Evolutionary conservation across 2,329 filamentous ascomycete species (phyloP).

Genomic region (Aspergillus sp.): DNA sequence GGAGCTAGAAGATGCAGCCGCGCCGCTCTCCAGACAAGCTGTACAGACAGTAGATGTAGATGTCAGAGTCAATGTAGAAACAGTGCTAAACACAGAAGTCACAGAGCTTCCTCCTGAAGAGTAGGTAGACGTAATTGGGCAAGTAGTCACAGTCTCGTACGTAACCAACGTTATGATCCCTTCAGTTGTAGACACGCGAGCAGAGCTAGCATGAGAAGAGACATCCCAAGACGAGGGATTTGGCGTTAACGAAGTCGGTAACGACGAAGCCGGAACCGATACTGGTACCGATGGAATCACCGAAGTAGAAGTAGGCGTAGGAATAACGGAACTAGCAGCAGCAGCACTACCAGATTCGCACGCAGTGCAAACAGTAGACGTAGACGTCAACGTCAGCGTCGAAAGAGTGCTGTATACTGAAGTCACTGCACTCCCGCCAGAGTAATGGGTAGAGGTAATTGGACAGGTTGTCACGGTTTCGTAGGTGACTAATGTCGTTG

Average conservation of each 20-base stretch:
- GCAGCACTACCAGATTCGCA: background rate
- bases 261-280: no score
- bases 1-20: background rate
- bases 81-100: background rate
- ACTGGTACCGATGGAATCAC: no score
- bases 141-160: background rate
- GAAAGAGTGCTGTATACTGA: constrained; percentile 53
- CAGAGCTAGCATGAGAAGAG: no score
- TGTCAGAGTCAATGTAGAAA: background rate
- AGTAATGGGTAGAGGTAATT: constrained; percentile 31
- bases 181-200: no score
- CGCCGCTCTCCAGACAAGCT: background rate
- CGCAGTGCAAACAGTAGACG: constrained; percentile 13
- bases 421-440: constrained; percentile 45
- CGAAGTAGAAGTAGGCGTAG: no score
- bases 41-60: background rate
- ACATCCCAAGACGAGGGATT: no score
- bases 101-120: background rate
- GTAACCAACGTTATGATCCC: background rate
- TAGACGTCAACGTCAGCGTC: constrained; percentile 28
- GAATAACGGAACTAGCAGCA: no score
- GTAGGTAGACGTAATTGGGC: background rate
- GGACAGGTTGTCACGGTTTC: constrained; percentile 27
- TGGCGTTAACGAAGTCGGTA: no score
- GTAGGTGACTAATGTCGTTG: constrained; percentile 15